A percentile compares a stretch with the other conserved stretches of the same genome.
phyloP scores from a whole-genome alignment of 2,329 filamentous ascomycete genomes.

The Scedosporium minutisporum region DNA sequence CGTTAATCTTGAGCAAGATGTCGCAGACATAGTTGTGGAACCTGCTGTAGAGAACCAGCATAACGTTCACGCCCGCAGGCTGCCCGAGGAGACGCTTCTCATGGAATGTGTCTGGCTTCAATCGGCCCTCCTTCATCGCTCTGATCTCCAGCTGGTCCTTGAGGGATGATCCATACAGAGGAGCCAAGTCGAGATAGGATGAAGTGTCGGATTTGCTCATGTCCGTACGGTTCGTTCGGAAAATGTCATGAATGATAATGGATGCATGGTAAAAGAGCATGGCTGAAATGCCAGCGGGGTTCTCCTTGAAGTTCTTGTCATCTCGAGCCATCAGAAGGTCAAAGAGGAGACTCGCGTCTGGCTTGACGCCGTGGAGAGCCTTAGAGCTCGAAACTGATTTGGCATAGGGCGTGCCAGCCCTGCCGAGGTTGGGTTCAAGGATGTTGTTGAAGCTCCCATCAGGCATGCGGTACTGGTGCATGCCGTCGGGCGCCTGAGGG shows the following conservation, averaged over 20 bases:
- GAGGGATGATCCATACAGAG: slow-evolving; percentile 60
- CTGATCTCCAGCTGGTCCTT: slow-evolving; percentile 53
- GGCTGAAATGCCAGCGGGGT: slow-evolving; percentile 64
- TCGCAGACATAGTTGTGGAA: slow-evolving; percentile 63
- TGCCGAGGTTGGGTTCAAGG: slow-evolving; percentile 52
- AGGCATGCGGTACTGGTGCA: slow-evolving; percentile 24
- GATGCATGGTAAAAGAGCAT: slow-evolving; percentile 68
- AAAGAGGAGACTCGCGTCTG: slow-evolving; percentile 58
- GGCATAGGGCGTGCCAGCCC: slow-evolving; percentile 58
- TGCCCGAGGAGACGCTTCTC: slow-evolving; percentile 56
- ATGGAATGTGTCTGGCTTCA: slow-evolving; percentile 63
- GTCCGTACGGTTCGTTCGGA: slow-evolving; percentile 43
- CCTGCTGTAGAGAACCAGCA: slow-evolving; percentile 58
- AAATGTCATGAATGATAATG: slow-evolving; percentile 37
- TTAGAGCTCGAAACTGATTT: slow-evolving; percentile 51
- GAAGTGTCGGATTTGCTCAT: slow-evolving; percentile 57
- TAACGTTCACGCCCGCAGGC: slow-evolving; percentile 57
- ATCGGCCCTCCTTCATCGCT: slow-evolving; percentile 53
- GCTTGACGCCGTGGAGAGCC: slow-evolving; percentile 48
- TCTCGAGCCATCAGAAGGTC: slow-evolving; percentile 55
- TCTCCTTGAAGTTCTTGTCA: slow-evolving; percentile 41
- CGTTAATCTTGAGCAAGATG: slow-evolving; percentile 56
- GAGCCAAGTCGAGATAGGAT: slow-evolving; percentile 65
- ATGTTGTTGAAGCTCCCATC: slow-evolving; percentile 44
- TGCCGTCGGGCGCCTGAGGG: slow-evolving; percentile 25